Percentiles rank a stretch among this genome's conserved stretches.
Conservation (phyloP, 1,139 yeast genomes). For the Arxiozyma heterogenica region DNA sequence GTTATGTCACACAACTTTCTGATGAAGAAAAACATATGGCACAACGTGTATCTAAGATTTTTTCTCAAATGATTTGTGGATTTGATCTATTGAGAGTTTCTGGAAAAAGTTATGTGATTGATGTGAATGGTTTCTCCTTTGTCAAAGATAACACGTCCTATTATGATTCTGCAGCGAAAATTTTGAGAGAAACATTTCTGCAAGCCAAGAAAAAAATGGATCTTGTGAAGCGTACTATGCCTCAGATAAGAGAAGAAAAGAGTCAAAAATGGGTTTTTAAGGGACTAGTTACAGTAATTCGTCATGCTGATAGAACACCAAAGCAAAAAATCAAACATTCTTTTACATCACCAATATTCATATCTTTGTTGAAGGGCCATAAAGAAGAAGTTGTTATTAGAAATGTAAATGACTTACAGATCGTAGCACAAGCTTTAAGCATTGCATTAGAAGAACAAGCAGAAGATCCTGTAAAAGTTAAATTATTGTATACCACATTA, state of each 20-base stretch:
- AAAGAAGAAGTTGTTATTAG: slow-evolving; percentile 93
- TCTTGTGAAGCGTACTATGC: slow-evolving; percentile 27
- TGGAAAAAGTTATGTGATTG: slow-evolving; percentile 87
- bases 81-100: slow-evolving; percentile 86
- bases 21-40: slow-evolving; percentile 78
- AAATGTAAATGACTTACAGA: slow-evolving; percentile 74
- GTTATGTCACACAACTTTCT: slow-evolving; percentile 75
- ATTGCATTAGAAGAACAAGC: slow-evolving; percentile 68
- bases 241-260: slow-evolving; percentile 50
- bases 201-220: slow-evolving; percentile 50
- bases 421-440: slow-evolving; percentile 76
- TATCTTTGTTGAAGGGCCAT: slow-evolving; percentile 84
- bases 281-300: slow-evolving; percentile 81
- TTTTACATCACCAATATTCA: slow-evolving; percentile 77
- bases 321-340: slow-evolving; percentile 96
- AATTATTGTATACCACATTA: slow-evolving; percentile 69
- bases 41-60: slow-evolving; percentile 56
- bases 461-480: slow-evolving; percentile 72
- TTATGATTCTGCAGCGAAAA: slow-evolving; percentile 75
- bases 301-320: slow-evolving; percentile 99
- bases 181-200: slow-evolving; percentile 64
- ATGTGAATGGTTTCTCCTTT: slow-evolving; percentile 96
- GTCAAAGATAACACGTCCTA: slow-evolving; percentile 87
- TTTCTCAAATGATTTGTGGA: slow-evolving; percentile 96
- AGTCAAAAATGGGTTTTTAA: slow-evolving; percentile 96